phyloP scores from a whole-genome alignment of 768 basidiomycete genomes.

The Suillus plorans region DNA sequence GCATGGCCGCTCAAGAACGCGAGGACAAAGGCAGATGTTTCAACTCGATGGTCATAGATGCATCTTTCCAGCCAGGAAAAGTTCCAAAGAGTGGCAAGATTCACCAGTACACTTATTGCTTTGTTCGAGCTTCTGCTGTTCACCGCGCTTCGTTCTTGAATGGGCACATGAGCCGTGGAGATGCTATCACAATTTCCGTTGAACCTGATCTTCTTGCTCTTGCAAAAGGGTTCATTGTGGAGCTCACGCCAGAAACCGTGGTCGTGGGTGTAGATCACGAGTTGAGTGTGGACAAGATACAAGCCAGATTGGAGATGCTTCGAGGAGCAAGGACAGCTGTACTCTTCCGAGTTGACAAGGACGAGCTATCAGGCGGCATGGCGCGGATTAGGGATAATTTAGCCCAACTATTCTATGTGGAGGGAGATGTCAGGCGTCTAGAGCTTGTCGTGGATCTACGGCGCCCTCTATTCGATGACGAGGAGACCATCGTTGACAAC shows the following conservation, averaged over 20 bases:
- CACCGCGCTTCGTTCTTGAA: constrained; percentile 52
- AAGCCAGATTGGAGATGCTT: constrained; percentile 34
- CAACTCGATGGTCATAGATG: constrained; percentile 69
- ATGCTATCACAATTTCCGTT: constrained; percentile 84
- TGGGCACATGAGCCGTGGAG: constrained; percentile 76
- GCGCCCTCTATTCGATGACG: constrained; percentile 58
- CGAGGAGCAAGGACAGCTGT: constrained; percentile 14
- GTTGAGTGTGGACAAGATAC: constrained; percentile 52
- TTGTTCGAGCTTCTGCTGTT: constrained; percentile 40
- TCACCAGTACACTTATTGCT: constrained; percentile 78
- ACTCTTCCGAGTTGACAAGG: constrained; percentile 88
- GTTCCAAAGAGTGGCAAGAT: constrained; percentile 49
- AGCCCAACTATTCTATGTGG: constrained; percentile 81
- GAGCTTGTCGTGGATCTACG: constrained; percentile 81
- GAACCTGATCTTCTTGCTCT: constrained; percentile 86
- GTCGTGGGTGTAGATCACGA: constrained; percentile 83
- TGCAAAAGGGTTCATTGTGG: constrained; percentile 78
- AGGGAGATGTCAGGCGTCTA: constrained; percentile 67
- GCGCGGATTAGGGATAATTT: constrained; percentile 88
- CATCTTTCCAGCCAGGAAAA: constrained; percentile 31
- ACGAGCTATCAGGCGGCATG: constrained; percentile 87
- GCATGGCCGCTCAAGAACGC: constrained; percentile 76
- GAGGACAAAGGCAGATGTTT: constrained; percentile 86
- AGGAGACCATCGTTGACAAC: constrained; percentile 14
- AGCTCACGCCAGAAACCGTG: constrained; percentile 62